Base-by-base conservation (phyloP, 2,329 filamentous ascomycete species). In the Didymella exigua region DNA sequence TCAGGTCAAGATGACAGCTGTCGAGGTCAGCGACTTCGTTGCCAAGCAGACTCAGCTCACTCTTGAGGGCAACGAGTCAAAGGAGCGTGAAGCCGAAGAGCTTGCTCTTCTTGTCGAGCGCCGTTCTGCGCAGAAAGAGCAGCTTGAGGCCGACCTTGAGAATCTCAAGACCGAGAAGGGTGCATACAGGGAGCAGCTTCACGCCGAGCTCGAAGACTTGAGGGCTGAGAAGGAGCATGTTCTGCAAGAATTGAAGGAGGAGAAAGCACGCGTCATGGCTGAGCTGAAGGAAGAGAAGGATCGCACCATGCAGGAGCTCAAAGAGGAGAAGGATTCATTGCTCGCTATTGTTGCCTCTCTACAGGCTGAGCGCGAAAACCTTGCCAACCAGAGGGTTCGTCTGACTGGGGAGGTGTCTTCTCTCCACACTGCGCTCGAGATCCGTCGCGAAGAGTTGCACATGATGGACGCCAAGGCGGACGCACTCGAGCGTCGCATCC, bases 401-500 rank as follows among this genome's bases (percentile, higher is more conserved):
- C 81, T 97, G 24, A 86, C 86, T 9, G 91, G 91, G 21, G 93
- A 99, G 63, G 88, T 99, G 0, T 93, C 92, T 5, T 90, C 91
- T 8, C 84, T 99, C 2, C 91, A 98, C 72, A 98, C 91, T 8
- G 93, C 95, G 0, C 83, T 98, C 26, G 86, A 89, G 16, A 87
- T 98, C 52, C 89, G 95, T 49, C 89, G 91, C 38, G 93, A 98
- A 64, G 95, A 98, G 77, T 85, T 99, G 55, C 86, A 91, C 40
- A 84, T 89, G 23, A 97, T 99, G 90, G 93, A 98, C 73, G 81
- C 84, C 10, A 89, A 93, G 59, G 95, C 93, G 2, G 92, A 97
- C 73, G 85, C 86, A 3, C 82, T 99, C 21, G 95, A 99, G 77
- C 89, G 93, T 47, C 88, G 95, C 23, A 96, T 99, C 63, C 79